Percentiles rank a stretch among this genome's conserved stretches.
Conservation (phyloP, 371 early-diverging fungal species). For the Actinomortierella wolfii region DNA sequence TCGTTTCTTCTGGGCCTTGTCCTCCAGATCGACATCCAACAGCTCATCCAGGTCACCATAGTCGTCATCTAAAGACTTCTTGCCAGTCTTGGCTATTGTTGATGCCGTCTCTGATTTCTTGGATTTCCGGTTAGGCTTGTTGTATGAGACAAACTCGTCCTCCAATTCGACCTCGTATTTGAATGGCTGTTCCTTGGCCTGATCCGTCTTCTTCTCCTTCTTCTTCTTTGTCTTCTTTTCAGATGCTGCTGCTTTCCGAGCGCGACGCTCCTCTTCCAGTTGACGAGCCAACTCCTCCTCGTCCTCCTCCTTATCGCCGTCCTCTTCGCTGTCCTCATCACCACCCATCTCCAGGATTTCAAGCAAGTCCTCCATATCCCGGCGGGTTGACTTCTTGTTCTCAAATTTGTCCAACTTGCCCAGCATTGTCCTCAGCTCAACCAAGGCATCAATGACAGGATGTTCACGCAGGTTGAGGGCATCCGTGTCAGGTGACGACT, state of each 20-base stretch:
- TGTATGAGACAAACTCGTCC: constrained; percentile 49
- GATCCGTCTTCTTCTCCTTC: background rate
- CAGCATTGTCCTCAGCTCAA: constrained; percentile 71
- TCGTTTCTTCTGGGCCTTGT: constrained; percentile 73
- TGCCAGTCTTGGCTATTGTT: constrained; percentile 47
- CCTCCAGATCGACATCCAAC: constrained; percentile 79
- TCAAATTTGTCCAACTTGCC: constrained; percentile 73
- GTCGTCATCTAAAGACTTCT: constrained; percentile 60
- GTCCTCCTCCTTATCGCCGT: constrained; percentile 15
- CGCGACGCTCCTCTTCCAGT: constrained; percentile 19
- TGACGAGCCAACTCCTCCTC: constrained; percentile 15
- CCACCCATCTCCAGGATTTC: constrained; percentile 33
- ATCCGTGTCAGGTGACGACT: constrained; percentile 62
- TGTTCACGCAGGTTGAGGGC: constrained; percentile 69
- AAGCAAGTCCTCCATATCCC: constrained; percentile 48
- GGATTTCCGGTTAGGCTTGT: constrained; percentile 33
- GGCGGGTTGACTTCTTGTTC: constrained; percentile 48
- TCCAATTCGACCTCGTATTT: constrained; percentile 46
- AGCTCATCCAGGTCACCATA: constrained; percentile 80
- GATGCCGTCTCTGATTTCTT: constrained; percentile 29
- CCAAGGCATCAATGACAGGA: constrained; percentile 82
- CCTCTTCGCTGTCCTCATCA: constrained; percentile 19
- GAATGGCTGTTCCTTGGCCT: constrained; percentile 12
- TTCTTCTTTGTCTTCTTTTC: constrained; percentile 29
- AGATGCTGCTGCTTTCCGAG: constrained; percentile 16